A percentile compares a stretch with the other conserved stretches of the same genome.
Evolutionary conservation across 106 monocot genomes (phyloP).

Genomic region (Dendrobium nobile): DNA sequence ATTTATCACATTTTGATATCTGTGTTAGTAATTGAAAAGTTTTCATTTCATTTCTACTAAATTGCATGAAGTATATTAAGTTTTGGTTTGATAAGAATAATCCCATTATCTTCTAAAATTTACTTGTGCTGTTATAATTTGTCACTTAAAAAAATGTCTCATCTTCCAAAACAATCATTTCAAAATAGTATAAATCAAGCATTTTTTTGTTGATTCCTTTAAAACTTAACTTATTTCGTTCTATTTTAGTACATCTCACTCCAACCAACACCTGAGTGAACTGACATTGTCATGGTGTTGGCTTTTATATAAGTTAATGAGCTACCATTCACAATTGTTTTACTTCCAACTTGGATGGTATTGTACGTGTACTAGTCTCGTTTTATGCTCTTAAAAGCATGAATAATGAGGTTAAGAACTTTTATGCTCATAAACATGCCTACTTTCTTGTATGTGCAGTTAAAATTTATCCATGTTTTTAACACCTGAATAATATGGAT

Average conservation of each 20-base stretch:
- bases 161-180: no score
- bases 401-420: not conserved
- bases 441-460: not conserved
- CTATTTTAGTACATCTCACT: no score
- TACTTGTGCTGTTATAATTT: no score
- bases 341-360: not conserved
- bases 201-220: no score
- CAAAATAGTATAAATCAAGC: no score
- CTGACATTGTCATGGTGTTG: no score
- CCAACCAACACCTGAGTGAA: no score
- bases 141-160: no score
- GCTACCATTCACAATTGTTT: not conserved
- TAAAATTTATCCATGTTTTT: not conserved
- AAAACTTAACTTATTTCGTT: no score
- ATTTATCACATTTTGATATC: not conserved
- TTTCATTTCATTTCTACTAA: not conserved
- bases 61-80: not conserved
- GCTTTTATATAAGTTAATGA: not conserved
- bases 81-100: not conserved
- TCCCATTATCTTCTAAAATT: no score
- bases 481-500: not conserved
- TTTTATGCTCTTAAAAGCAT: not conserved
- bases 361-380: not conserved
- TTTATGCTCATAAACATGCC: not conserved
- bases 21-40: not conserved